Evolutionary conservation across 73 alveolate species (phyloP), one percentile per base, ranked within the genome.

Genomic region (Stentor roeselii): DNA sequence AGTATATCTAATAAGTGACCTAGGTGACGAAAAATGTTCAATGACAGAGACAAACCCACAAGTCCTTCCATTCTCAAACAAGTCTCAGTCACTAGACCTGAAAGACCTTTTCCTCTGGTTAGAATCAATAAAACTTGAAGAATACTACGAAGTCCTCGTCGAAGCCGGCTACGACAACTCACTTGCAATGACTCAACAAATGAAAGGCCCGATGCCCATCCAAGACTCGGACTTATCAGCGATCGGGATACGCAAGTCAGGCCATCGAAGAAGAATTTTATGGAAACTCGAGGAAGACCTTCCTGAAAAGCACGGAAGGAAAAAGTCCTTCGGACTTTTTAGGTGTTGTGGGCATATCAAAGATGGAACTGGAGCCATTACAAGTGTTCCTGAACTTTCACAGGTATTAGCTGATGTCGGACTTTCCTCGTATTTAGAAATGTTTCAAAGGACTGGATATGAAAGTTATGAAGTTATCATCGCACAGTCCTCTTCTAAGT

Each of bases 151-250:
- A 34, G 41, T 2, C 41, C 34, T 67, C 14, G 37, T 67, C 37
- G 80, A 67, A 27, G 80, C 80, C 41, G 80, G 80, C 0, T 67
- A 67, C 34, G 80, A 67, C 34, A 32, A 67, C 37, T 21, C 37
- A 21, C 27, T 21, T 15, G 41, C n/a, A 27, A 67, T 21, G 2
- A 21, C 37, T 30, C n/a, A 21, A 67, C 37, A 21, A 67, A 67
- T 67, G 80, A 67, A 67, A 21, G 37, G 41, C n/a, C n/a, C 41
- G 34, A 21, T 21, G 42, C 80, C 80, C 21, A 67, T 67, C 11
- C 21, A 36, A 0, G 80, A 67, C 21, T 15, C 11, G 21, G 42
- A 21, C 80, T 32, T 67, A 67, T 11, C 21, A 67, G 50, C 21
- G 3, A 21, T 67, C 11, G 37, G 37, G 27, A 67, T 67, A 1